Conservation (phyloP, 176 grass and related monocot species). For the Neostapfia colusana region DNA sequence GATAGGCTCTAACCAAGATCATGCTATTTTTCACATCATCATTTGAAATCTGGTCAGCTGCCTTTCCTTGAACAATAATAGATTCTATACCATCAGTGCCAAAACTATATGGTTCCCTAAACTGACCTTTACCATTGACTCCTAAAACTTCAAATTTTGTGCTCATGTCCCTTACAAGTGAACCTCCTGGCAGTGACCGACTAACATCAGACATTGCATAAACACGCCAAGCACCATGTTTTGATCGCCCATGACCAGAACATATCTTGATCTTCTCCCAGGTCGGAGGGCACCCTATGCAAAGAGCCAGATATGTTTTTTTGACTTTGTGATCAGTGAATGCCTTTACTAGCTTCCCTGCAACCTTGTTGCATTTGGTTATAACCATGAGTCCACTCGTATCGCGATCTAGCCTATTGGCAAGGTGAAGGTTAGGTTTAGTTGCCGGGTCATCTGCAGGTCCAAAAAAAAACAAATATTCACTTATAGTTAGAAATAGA, state of each 20-base stretch:
- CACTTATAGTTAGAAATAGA: constrained; percentile 8
- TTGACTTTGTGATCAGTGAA: constrained; percentile 80
- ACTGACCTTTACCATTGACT: constrained; percentile 50
- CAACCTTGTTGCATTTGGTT: constrained; percentile 83
- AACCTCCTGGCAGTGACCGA: constrained; percentile 62
- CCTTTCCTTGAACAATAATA: constrained; percentile 57
- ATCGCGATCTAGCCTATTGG: constrained; percentile 84
- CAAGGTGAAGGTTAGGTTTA: constrained; percentile 65
- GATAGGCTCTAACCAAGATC: constrained; percentile 83
- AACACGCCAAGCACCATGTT: constrained; percentile 78
- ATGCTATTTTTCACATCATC: constrained; percentile 30
- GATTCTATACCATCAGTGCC: constrained; percentile 33
- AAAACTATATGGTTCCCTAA: constrained; percentile 44
- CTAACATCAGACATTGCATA: constrained; percentile 66
- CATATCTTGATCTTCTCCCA: constrained; percentile 66
- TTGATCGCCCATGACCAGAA: constrained; percentile 87
- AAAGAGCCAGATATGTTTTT: constrained; percentile 88
- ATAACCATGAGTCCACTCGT: constrained; percentile 97
- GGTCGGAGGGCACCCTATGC: constrained; percentile 42
- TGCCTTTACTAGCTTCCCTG: constrained; percentile 71
- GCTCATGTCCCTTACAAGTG: constrained; percentile 71
- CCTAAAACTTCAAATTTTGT: constrained; percentile 71
- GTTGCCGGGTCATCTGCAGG: constrained; percentile 39
- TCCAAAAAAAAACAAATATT: constrained; percentile 5
- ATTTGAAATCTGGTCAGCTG: constrained; percentile 20